Evolutionary conservation across 176 grass and related monocot genomes (phyloP).

Genomic region (Paspalum vaginatum): DNA sequence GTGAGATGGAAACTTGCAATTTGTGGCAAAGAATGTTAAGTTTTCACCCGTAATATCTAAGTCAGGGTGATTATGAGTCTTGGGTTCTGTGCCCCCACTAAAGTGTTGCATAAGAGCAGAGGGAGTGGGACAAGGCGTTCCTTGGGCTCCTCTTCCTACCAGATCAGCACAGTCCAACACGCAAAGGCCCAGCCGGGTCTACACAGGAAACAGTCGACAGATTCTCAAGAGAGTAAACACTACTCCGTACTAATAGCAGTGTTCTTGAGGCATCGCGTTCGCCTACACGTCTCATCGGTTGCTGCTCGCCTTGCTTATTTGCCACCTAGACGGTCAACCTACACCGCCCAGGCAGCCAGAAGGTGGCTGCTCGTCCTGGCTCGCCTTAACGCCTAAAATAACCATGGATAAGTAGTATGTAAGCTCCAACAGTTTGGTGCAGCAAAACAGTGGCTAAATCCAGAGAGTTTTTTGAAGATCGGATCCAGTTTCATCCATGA

Average conservation of each 20-base stretch:
- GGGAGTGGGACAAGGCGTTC: not conserved
- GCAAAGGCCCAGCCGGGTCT: not conserved
- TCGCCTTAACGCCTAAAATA: too few relatives aligned
- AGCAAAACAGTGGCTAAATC: not conserved
- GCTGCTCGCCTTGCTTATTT: too few relatives aligned
- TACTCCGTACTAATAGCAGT: too few relatives aligned
- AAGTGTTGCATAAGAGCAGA: not conserved
- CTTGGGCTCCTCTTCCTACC: not conserved
- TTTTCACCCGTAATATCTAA: not conserved
- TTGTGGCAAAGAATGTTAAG: not conserved
- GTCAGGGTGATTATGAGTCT: not conserved
- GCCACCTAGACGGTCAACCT: too few relatives aligned
- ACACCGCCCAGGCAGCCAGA: too few relatives aligned
- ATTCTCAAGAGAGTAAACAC: not conserved
- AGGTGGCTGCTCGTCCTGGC: too few relatives aligned
- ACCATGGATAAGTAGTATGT: not conserved
- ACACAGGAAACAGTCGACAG: not conserved
- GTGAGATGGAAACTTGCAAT: not conserved
- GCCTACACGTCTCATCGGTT: too few relatives aligned
- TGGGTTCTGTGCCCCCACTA: not conserved
- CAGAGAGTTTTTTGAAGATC: not conserved
- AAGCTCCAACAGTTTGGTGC: not conserved
- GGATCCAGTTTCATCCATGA: conserved; percentile 2
- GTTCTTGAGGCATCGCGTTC: too few relatives aligned
- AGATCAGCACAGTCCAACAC: not conserved